Evolutionary conservation across 2,329 filamentous ascomycete genomes (phyloP), one percentile per base, ranked within the genome.

Genomic region (Cladosporium colombiae): DNA sequence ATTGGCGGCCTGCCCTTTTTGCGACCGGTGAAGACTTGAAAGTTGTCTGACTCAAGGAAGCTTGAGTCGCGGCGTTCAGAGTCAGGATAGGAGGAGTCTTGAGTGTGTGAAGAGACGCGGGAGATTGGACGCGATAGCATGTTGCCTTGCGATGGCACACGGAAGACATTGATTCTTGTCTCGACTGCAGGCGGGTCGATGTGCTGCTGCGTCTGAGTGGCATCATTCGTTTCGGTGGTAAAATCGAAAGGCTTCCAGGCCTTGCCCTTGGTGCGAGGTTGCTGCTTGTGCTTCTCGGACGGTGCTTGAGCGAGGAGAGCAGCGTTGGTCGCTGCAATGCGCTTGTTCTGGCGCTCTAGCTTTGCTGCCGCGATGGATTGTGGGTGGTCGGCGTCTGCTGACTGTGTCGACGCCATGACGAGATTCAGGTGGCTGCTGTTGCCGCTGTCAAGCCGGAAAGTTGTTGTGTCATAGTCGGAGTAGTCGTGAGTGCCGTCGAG

Each of bases 341-440:
- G 73, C 65, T 72, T 71, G 37, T 72, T 72, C 66, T 77, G 74
- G 27, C 75, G 74, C 50, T 71, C 72, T 1, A 77, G 69, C 66
- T 74, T 75, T 18, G 73, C 73, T 55, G 60, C 49, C 11, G 60
- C 60, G 33, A 46, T 29, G 23, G 56, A 59, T 16, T n/a, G 56
- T 25, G 56, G 23, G 6, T 40, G 55, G 16, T 44, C 31, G 35
- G 5, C 31, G n/a, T 52, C 44, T 27, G 13, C 37, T 23, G 40
- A 33, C 13, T 25, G n/a, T 5, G 31, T 29, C 1, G 44, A 40
- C 11, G 60, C 46, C 60, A 63, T 63, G 46, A 21, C 35, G 31
- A 55, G 60, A n/a, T 25, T 35, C 8, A 11, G 18, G 56, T 44
- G 37, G 37, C 35, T 27, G 33, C 37, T 59, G 21, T 25, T 37